Percentiles rank a stretch among this genome's conserved stretches.
phyloP scores from a whole-genome alignment of 1,284 basidiomycete genomes.

The Takashimella koratensis region DNA sequence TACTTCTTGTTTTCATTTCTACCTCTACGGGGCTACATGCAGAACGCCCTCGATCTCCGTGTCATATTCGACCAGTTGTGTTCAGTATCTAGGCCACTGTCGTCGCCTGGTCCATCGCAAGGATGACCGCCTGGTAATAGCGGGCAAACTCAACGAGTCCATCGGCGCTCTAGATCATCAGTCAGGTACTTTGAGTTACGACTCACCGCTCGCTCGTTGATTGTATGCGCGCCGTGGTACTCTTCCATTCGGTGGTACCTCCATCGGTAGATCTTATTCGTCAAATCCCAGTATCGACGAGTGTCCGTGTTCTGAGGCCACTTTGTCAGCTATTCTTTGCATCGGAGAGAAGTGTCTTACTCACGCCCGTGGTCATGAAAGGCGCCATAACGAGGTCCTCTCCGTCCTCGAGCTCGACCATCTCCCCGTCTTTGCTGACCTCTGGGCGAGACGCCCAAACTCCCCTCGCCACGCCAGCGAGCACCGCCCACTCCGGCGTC shows the following conservation, averaged over 20 bases:
- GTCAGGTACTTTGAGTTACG: no score
- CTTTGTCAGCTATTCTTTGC: no score
- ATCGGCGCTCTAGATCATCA: no score
- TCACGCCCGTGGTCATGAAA: constrained; percentile 26
- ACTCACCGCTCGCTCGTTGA: constrained; percentile 17
- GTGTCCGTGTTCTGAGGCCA: constrained; percentile 28
- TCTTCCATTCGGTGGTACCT: constrained; percentile 7
- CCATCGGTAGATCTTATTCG: constrained; percentile 22
- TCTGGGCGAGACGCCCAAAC: constrained; percentile 26
- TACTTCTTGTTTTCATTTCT: no score
- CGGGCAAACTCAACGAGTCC: constrained; percentile 31
- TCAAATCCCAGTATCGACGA: constrained; percentile 20
- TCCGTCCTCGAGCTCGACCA: constrained; percentile 19
- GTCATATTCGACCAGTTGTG: no score
- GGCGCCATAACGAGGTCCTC: constrained; percentile 33
- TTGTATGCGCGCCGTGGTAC: constrained; percentile 16
- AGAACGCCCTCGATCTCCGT: no score
- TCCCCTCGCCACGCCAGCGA: constrained; percentile 28
- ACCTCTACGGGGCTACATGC: no score
- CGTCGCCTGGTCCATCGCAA: constrained; percentile 25
- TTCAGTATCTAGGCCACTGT: no score
- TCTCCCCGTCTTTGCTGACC: constrained; percentile 19
- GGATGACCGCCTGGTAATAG: constrained; percentile 32
- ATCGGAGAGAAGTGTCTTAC: no score
- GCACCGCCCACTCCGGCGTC: constrained; percentile 24